Evolutionary conservation across 2,329 filamentous ascomycete species (phyloP), one percentile per base, ranked within the genome.

Genomic region (Pseudofabraea citricarpa): DNA sequence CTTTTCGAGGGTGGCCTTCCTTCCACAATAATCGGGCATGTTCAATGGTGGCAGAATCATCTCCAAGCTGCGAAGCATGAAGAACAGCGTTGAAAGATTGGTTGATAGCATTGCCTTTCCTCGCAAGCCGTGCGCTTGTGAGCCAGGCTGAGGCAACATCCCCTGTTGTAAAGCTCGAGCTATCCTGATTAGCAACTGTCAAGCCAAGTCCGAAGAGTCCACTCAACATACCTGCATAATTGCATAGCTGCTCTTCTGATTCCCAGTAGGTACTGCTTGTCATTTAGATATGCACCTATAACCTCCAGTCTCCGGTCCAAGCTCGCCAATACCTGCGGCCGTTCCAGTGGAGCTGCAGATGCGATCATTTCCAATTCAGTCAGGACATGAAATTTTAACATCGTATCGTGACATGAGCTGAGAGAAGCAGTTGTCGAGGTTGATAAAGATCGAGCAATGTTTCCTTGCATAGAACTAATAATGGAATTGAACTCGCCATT

Each of bases 11-110:
- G 57, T 96, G 86, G 1, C 89, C 88, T 61, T 96, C 90, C 55
- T 87, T 89, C 90, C 93, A 98, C 6, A 97, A 70, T 22, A 98
- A 73, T 47, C 90, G 83, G 2, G 93, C 90, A 62, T 98, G 91
- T 62, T 98, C 94, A 48, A 98, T 93, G 8, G 88, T 91, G 9
- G 91, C 89, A 2, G 87, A 88, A 46, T 86, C 83, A 53, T 95
- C 89, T 16, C 88, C 87, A 9, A 95, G 76, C 48, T 85, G 79
- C 18, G 87, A 85, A 9, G 94, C 93, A 64, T 93, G 89, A 2
- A 97, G 74, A 19, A 97, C 89, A 12, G 91, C 90, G 60, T 94
- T 93, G 68, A 96, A 95, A 1, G 93, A 94, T 54, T 91, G 90
- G 43, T 89, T 84, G 42, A 83, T 83, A 13, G 86, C 85, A 48